Evolutionary conservation across 1,139 yeast species (phyloP), one percentile per base, ranked within the genome.

Genomic region (Magnusiomyces sp.): DNA sequence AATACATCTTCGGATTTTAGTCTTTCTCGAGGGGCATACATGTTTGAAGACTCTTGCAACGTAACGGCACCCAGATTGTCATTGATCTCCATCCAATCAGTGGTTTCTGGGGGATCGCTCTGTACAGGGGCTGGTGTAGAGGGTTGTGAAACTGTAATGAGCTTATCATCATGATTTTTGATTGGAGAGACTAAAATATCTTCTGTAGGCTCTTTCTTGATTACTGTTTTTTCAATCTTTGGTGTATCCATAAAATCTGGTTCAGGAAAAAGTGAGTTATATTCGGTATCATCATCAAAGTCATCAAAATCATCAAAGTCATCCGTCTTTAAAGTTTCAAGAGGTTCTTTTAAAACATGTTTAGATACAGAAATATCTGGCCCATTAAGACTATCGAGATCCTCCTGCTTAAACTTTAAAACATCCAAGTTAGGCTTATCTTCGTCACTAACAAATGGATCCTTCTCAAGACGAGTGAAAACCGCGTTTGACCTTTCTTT

Each of bases 121-220:
- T 48, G 50, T 32, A 48, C 47, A 10, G 50, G 45, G n/a, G 47
- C 62, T 11, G 62, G 59, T 7, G 58, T 46, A 13, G 49, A 23
- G 4, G 46, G 46, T 19, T 9, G 11, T 14, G 42, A 31, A 31
- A 13, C 10, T 31, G 34, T 31, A 13, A 9, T 31, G 34, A 13
- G 11, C 34, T 13, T 31, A 14, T 16, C 27, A 23, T 40, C 42
- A 23, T 6, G 14, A 9, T 13, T n/a, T 19, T 40, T 31, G 34
- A 31, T 31, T 31, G 9, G 9, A 31, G 34, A 9, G 34, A 31
- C 34, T 31, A 9, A 9, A 9, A 9, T 13, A 31, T 9, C 13
- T 9, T 9, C 34, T 13, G 9, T 13, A 13, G 34, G 13, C 34
- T 31, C 34, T 31, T 31, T 13, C 34, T 31, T 31, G 34, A 31